Evolutionary conservation across 352 stramenopile species (phyloP), one percentile per base, ranked within the genome.

Genomic region (Phytophthora sp.): DNA sequence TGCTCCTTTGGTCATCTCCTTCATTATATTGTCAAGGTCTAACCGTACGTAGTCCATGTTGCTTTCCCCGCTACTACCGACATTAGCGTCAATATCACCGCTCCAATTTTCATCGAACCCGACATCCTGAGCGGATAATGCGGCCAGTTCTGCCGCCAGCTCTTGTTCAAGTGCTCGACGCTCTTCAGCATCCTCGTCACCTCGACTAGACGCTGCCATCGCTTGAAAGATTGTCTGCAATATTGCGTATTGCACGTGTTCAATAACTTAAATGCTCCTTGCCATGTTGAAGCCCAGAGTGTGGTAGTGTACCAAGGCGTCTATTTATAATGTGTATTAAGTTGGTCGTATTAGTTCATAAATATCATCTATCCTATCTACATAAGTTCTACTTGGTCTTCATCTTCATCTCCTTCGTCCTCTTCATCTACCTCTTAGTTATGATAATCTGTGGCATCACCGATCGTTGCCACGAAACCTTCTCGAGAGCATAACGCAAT

Each of bases 91-190:
- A 59, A 50, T 50, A n/a, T 44, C 20, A 44, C 27, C 31, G 12
- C 33, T 12, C 7, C 57, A 45, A 16, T 9, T 46, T 13, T 67
- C 53, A 7, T 50, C 49, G 35, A 87, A 57, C 13, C 53, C 56
- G 5, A 71, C 61, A 57, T 75, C 62, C 3, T 55, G 15, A 44
- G 42, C 55, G 16, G 67, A 58, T 33, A 75, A 57, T 5, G 35
- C 54, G 2, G 68, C 75, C 24, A 90, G 64, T 39, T 76, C 75
- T 0, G 65, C 66, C 4, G 71, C 74, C 26, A 87, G 63, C 63
- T 85, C 74, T 29, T 44, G 67, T 57, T 88, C 79, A 12, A 90
- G 66, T 45, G 62, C 77, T 2, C 35, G 59, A 8, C 82, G 71
- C 47, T 90, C 79, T 8, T 87, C 73, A 0, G 72, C 63, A 30